These are phyloP conservation scores for Calamus simplicifolius DNA, from an alignment of 176 grass and related monocot species.

Conservation along the genomic window DNA sequence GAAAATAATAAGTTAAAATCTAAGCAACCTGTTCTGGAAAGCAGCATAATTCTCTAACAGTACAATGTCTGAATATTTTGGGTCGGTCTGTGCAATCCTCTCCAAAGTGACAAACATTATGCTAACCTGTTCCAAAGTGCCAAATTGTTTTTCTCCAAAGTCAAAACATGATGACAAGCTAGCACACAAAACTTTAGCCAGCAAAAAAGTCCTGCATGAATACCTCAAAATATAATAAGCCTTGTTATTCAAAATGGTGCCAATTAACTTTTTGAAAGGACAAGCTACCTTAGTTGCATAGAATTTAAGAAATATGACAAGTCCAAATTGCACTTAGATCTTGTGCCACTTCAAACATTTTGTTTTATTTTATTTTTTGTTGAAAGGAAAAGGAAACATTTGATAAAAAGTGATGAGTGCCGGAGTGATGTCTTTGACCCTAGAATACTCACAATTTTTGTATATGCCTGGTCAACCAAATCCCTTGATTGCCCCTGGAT, in stretches of 20 bases:
- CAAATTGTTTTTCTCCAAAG: not conserved
- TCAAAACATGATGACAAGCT: too few relatives aligned
- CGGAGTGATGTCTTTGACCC: not conserved
- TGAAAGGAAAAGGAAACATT: not conserved
- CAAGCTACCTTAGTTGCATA: too few relatives aligned
- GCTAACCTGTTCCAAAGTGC: slow-evolving; percentile 40
- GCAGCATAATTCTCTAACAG: slow-evolving; percentile 93
- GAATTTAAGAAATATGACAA: too few relatives aligned
- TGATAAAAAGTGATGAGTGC: not conserved
- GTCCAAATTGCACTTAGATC: too few relatives aligned
- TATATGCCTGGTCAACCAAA: slow-evolving; percentile 87
- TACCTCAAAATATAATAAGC: too few relatives aligned
- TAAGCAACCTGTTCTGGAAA: slow-evolving; percentile 70
- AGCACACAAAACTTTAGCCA: not conserved
- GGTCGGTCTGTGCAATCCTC: slow-evolving; percentile 81
- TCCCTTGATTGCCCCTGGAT: slow-evolving; percentile 74
- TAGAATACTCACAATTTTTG: slow-evolving; percentile 59
- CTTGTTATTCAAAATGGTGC: too few relatives aligned
- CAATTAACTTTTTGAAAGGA: too few relatives aligned
- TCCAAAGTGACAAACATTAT: slow-evolving; percentile 96
- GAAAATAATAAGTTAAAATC: too few relatives aligned
- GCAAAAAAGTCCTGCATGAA: too few relatives aligned
- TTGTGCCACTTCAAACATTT: too few relatives aligned
- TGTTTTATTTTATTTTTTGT: too few relatives aligned
- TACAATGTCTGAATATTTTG: slow-evolving; percentile 87